Evolutionary conservation across 2,329 filamentous ascomycete species (phyloP), one percentile per base, ranked within the genome.

Genomic region (Niveomyces coronatus): DNA sequence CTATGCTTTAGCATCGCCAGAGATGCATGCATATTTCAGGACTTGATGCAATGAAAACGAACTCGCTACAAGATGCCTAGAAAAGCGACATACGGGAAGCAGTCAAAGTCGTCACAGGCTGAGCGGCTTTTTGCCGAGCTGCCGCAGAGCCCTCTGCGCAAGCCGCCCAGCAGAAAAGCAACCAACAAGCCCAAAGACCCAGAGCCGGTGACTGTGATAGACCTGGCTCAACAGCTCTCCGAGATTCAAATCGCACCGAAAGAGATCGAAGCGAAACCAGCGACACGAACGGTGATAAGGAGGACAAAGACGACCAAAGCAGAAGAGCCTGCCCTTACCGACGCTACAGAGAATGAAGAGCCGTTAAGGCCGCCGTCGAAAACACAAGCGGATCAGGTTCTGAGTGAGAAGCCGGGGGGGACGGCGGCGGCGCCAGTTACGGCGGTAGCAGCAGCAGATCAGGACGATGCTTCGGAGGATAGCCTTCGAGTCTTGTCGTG

Each of bases 41-140:
- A 23, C 28, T 23, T 24, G 9, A 24, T 33, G 6, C 13, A 11
- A 6, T 24, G 29, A 20, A 37, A 20, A 27, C 39, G 29, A 10
- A 13, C 9, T 19, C 13, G 29, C 28, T 11, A 27, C 24, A 60
- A 49, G 18, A 75, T 74, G 71, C 55, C 65, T 24, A 62, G 64
- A 40, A 58, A 60, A 35, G 54, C 57, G 4, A 69, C 63, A 41
- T 76, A 75, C 55, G 72, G 71, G 41, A 72, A 68, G 43, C 58
- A 59, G 31, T 58, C 60, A 20, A 70, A 61, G 42, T 64, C 65
- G 31, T 58, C 65, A 18, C 69, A 61, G 42, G 58, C 63, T 14
- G 62, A 70, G 29, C 60, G 67, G 16, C 54, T 71, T 31, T 72
- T 74, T 45, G 64, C 64, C 15, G 67, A 72, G 46, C 53, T 75